Evolutionary conservation across 2,329 filamentous ascomycete species (phyloP).

Genomic region (Colletotrichum horii): DNA sequence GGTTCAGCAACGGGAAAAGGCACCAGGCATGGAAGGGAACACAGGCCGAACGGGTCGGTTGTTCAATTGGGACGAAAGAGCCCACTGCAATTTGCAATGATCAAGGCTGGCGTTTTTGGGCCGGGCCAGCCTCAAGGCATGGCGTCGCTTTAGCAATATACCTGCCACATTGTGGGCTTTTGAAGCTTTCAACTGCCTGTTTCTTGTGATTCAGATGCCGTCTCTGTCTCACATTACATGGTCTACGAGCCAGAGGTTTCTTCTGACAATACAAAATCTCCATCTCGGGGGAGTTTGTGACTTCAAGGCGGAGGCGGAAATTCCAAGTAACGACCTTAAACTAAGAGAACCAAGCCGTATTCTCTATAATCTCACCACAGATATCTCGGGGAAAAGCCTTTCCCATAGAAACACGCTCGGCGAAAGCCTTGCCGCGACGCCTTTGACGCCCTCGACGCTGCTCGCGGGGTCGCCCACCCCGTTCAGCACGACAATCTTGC

Average conservation of each 20-base stretch:
- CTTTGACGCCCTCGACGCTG: not conserved
- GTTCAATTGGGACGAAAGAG: not conserved
- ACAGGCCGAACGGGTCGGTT: not conserved
- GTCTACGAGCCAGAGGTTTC: not conserved
- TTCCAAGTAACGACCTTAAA: not conserved
- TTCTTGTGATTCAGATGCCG: not conserved
- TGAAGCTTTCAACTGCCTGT: not conserved
- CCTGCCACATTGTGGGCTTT: not conserved
- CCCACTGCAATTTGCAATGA: not conserved
- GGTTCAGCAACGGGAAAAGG: not conserved
- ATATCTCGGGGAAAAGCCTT: not conserved
- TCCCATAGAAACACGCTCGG: not conserved
- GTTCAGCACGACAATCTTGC: not conserved
- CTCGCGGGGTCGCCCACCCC: not conserved
- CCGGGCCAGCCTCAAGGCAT: not conserved
- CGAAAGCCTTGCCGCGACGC: not conserved
- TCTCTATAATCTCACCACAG: not conserved
- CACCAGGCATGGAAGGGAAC: not conserved
- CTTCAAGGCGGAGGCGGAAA: no score
- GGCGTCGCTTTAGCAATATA: not conserved
- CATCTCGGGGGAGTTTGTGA: not conserved
- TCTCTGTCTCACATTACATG: not conserved
- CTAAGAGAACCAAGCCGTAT: not conserved
- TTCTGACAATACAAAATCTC: not conserved
- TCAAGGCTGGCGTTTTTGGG: conserved; percentile 6